Evolutionary conservation across 345 rosid genomes (phyloP).

Genomic region (Isatis tinctoria): DNA sequence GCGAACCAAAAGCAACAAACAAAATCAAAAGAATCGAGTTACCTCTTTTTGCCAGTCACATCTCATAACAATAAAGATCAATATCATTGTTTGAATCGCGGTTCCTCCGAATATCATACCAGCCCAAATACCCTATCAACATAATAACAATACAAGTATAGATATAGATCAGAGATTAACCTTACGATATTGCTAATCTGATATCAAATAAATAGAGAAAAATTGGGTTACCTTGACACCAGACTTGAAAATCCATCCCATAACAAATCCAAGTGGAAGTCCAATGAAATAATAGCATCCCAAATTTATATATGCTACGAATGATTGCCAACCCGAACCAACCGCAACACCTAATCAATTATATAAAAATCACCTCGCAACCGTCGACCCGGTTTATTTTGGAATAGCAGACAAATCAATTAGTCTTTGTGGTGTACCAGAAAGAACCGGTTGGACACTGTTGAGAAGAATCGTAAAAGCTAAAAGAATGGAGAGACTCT

Average conservation of each 20-base stretch:
- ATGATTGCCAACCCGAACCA: constrained; percentile 76
- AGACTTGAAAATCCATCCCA: constrained; percentile 52
- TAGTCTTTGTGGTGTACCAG: constrained; percentile 38
- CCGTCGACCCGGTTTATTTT: neutral
- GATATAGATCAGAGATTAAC: neutral
- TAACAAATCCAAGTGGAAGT: constrained; percentile 55
- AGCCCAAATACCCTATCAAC: constrained; percentile 12
- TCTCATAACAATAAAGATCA: constrained; percentile 38
- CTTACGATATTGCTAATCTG: neutral
- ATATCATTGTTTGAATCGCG: constrained; percentile 43
- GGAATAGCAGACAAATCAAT: neutral
- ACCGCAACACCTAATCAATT: constrained; percentile 57
- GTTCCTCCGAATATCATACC: constrained; percentile 69
- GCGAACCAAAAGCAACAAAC: neutral
- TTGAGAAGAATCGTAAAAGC: constrained; percentile 83
- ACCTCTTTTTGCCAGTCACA: constrained; percentile 65
- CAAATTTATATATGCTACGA: constrained; percentile 60
- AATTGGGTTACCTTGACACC: constrained; percentile 25
- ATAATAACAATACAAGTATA: neutral
- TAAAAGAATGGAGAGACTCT: constrained; percentile 52
- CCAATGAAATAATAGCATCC: constrained; percentile 66
- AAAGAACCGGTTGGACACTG: constrained; percentile 82
- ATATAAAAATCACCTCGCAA: neutral
- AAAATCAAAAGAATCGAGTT: neutral
- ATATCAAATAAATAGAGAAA: neutral